These are phyloP conservation scores for Arabis hirsuta DNA, from an alignment of 345 rosid genomes.

Conservation along the genomic window DNA sequence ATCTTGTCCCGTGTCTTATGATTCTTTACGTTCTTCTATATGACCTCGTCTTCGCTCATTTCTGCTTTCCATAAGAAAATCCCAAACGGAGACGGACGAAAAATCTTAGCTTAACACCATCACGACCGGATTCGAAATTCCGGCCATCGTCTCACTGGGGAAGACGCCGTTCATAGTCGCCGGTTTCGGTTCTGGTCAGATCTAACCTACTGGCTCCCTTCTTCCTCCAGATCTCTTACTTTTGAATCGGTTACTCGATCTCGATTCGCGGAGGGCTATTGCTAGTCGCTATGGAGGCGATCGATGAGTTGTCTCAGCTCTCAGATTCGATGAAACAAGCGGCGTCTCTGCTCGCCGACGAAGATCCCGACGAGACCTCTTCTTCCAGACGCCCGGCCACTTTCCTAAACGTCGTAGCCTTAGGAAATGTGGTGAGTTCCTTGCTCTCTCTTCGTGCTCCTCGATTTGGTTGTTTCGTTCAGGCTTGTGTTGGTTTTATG, in stretches of 20 bases:
- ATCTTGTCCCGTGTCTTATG: conserved; percentile 28
- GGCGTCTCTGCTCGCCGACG: conserved; percentile 87
- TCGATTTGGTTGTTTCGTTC: background rate
- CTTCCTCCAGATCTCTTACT: conserved; percentile 41
- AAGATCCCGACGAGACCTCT: conserved; percentile 72
- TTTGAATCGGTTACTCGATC: conserved; percentile 27
- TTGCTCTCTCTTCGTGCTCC: conserved; percentile 3
- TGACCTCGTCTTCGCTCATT: conserved; percentile 34
- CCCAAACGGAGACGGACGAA: conserved; percentile 21
- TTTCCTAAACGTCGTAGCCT: conserved; percentile 80
- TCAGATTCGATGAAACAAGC: conserved; percentile 93
- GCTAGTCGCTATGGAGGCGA: conserved; percentile 76
- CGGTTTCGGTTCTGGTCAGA: conserved; percentile 32
- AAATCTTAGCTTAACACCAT: conserved; percentile 22
- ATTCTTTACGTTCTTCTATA: conserved; percentile 35
- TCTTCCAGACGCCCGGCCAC: conserved; percentile 70
- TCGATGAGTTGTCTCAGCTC: conserved; percentile 88
- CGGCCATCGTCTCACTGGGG: conserved; percentile 28
- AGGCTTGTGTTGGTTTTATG: background rate
- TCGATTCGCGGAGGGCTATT: conserved; percentile 31
- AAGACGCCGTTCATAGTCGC: background rate
- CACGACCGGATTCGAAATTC: conserved; percentile 30
- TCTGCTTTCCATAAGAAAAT: background rate
- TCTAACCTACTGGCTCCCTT: conserved; percentile 30
- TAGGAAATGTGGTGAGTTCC: conserved; percentile 88